Conservation (phyloP, 306 rosid genomes). For the Cajanus cajan region DNA sequence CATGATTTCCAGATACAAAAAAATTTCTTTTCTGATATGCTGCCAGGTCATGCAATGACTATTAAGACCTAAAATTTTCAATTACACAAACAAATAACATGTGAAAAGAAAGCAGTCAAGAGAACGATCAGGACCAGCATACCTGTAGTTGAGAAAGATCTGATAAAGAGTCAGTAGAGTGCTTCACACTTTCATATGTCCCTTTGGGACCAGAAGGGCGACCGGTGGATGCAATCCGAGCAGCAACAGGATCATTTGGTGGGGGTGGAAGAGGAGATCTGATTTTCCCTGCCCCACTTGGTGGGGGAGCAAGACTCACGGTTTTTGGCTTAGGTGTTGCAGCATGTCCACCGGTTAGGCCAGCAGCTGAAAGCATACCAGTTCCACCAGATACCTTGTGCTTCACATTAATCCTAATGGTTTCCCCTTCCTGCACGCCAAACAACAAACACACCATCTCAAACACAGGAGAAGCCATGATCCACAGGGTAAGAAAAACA, state of each 20-base stretch:
- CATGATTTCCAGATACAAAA: too few relatives aligned
- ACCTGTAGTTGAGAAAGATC: constrained; percentile 97
- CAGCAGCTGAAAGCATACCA: constrained; percentile 98
- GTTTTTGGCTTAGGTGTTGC: constrained; percentile 62
- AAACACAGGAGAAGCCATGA: constrained; percentile 12
- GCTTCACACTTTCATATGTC: constrained; percentile 42
- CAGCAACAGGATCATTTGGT: constrained; percentile 86
- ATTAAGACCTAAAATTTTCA: not conserved
- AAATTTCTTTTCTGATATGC: too few relatives aligned
- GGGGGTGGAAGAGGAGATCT: constrained; percentile 94
- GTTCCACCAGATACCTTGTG: constrained; percentile 74
- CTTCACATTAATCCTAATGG: constrained; percentile 94
- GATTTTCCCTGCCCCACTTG: constrained; percentile 62
- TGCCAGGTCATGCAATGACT: not conserved
- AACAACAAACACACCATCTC: not conserved
- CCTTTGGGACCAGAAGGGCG: constrained; percentile 38
- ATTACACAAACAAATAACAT: not conserved
- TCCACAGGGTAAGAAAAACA: not conserved
- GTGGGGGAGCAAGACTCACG: constrained; percentile 85
- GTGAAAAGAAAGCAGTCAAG: not conserved
- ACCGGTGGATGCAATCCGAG: constrained; percentile 54
- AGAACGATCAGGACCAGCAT: constrained; percentile 25
- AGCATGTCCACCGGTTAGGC: constrained; percentile 51
- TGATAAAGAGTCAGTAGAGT: constrained; percentile 59
- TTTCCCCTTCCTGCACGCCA: constrained; percentile 85